A percentile compares a stretch with the other conserved stretches of the same genome.
These are phyloP conservation scores for Thelonectria discophora DNA, from an alignment of 2,329 filamentous ascomycete genomes.

Conservation along the genomic window DNA sequence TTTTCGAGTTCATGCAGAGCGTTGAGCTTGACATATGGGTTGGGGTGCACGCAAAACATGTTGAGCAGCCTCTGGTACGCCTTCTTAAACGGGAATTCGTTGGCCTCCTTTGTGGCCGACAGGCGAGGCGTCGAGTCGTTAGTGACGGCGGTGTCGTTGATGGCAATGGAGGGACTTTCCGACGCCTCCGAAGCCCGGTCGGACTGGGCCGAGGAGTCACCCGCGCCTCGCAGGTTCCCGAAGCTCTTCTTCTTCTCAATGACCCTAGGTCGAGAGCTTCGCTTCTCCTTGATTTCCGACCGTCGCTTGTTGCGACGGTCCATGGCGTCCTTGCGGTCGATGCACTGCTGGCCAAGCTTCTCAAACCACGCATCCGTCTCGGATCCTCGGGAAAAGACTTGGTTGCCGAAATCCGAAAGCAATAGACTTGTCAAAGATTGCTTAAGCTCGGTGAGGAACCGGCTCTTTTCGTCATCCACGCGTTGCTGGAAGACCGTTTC, in stretches of 20 bases:
- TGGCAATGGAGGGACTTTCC: constrained; percentile 49
- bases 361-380: constrained; percentile 93
- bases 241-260: constrained; percentile 76
- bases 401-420: constrained; percentile 86
- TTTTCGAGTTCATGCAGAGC: constrained; percentile 84
- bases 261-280: constrained; percentile 59
- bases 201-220: constrained; percentile 46
- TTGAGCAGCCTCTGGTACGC: constrained; percentile 82
- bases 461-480: constrained; percentile 73
- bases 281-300: constrained; percentile 53
- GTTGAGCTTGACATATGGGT: constrained; percentile 85
- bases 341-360: constrained; percentile 71
- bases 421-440: constrained; percentile 85
- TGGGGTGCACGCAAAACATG: constrained; percentile 89
- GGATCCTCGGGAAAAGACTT: constrained; percentile 86
- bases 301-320: constrained; percentile 57
- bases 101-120: constrained; percentile 39
- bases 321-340: constrained; percentile 67
- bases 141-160: constrained; percentile 51
- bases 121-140: constrained; percentile 41
- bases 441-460: constrained; percentile 80
- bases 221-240: constrained; percentile 66
- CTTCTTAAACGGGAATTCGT: constrained; percentile 80
- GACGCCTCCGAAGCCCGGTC: constrained; percentile 52
- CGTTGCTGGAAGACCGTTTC: constrained; percentile 72